These are phyloP conservation scores for Entomortierella chlamydospora DNA, from an alignment of 192 early-diverging fungal species.

Conservation along the genomic window DNA sequence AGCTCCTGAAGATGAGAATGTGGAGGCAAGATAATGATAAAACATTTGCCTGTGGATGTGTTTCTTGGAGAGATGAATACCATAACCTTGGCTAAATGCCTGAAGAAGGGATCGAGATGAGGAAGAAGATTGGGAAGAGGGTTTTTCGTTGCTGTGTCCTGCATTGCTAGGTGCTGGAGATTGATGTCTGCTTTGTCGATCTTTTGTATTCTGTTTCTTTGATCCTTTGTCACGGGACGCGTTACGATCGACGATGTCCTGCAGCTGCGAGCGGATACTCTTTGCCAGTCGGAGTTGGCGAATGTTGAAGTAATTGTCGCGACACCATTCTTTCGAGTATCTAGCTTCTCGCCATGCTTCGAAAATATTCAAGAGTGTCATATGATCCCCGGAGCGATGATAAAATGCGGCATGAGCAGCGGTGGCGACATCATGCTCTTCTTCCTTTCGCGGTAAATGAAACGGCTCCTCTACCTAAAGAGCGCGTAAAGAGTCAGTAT, in stretches of 20 bases:
- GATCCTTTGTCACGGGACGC: slow-evolving; percentile 53
- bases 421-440: slow-evolving; percentile 84
- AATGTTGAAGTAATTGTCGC: slow-evolving; percentile 88
- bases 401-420: slow-evolving; percentile 85
- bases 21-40: slow-evolving; percentile 64
- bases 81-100: slow-evolving; percentile 91
- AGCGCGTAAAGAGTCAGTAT: too few relatives aligned
- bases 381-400: slow-evolving; percentile 93
- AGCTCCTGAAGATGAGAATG: slow-evolving; percentile 39
- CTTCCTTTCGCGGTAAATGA: slow-evolving; percentile 78
- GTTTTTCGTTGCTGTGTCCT: neutral
- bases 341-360: slow-evolving; percentile 78
- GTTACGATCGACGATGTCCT: slow-evolving; percentile 87
- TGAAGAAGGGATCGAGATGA: slow-evolving; percentile 73
- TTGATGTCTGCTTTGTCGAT: neutral
- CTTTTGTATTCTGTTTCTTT: neutral
- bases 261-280: slow-evolving; percentile 90
- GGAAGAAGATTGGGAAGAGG: slow-evolving; percentile 25
- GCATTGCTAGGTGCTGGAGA: neutral
- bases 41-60: slow-evolving; percentile 73
- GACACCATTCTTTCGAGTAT: slow-evolving; percentile 87
- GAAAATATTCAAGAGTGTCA: slow-evolving; percentile 87
- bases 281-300: slow-evolving; percentile 83
- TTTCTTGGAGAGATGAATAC: slow-evolving; percentile 94
- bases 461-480: slow-evolving; percentile 82